phyloP scores from a whole-genome alignment of 2,329 filamentous ascomycete genomes.

The Talaromyces sp. region DNA sequence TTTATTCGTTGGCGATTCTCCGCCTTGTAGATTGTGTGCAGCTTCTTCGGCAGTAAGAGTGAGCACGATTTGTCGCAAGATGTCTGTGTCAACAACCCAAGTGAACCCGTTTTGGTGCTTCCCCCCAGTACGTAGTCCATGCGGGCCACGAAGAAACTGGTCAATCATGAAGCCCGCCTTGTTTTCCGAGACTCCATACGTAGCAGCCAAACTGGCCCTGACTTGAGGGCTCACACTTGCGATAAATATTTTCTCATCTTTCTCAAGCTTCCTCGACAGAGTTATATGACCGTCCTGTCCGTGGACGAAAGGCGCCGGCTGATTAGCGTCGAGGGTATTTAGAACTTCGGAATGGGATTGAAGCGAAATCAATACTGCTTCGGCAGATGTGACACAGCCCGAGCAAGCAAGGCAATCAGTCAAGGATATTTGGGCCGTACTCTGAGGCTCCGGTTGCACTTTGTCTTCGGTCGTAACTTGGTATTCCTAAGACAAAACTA shows the following conservation, averaged over 20 bases:
- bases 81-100: conserved; percentile 88
- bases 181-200: conserved; percentile 66
- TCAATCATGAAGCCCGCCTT: conserved; percentile 79
- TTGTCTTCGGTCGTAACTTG: conserved; percentile 94
- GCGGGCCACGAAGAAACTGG: conserved; percentile 66
- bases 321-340: conserved; percentile 65
- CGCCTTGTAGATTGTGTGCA: conserved; percentile 32
- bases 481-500: conserved; percentile 49
- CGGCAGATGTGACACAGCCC: conserved; percentile 93
- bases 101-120: conserved; percentile 71
- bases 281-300: conserved; percentile 37
- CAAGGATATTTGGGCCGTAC: conserved; percentile 85
- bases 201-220: conserved; percentile 80
- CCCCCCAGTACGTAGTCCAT: conserved; percentile 66
- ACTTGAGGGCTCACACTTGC: conserved; percentile 91
- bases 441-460: conserved; percentile 51
- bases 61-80: conserved; percentile 75
- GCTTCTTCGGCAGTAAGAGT: conserved; percentile 73
- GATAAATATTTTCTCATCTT: conserved; percentile 71
- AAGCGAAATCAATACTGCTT: conserved; percentile 91
- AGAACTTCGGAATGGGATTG: conserved; percentile 93
- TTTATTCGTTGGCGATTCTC: conserved; percentile 11
- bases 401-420: conserved; percentile 97
- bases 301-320: conserved; percentile 32
- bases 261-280: conserved; percentile 27